A percentile compares a stretch with the other conserved stretches of the same genome.
These are phyloP conservation scores for Hemisphaericaspora subhashii DNA, from an alignment of 1,139 yeast genomes.

Conservation along the genomic window DNA sequence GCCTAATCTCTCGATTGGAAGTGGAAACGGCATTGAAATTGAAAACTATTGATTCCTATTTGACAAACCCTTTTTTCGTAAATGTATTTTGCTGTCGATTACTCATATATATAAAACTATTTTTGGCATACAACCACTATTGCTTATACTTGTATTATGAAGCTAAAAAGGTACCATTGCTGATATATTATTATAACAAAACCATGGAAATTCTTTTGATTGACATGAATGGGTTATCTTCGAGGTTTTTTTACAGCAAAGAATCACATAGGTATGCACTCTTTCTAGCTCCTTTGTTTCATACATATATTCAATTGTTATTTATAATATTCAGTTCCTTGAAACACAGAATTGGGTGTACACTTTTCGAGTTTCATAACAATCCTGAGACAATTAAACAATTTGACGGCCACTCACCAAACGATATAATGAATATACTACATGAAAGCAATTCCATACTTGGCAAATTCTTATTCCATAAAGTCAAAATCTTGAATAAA, in stretches of 20 bases:
- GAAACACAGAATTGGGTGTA: constrained; percentile 9
- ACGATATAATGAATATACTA: not conserved
- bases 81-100: constrained; percentile 5
- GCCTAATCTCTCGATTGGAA: constrained; percentile 12
- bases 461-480: constrained; percentile 2
- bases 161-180: constrained; percentile 17
- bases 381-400: not conserved
- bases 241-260: constrained; percentile 5
- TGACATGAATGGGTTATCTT: constrained; percentile 20
- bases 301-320: constrained; percentile 14
- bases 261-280: constrained; percentile 13
- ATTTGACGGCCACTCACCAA: not conserved
- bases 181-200: constrained; percentile 27
- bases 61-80: constrained; percentile 3
- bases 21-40: constrained; percentile 6
- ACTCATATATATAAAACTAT: constrained; percentile 15
- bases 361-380: constrained; percentile 2
- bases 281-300: constrained; percentile 13
- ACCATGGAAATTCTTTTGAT: constrained; percentile 17
- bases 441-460: not conserved
- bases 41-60: constrained; percentile 8
- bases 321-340: constrained; percentile 6
- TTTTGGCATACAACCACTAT: constrained; percentile 23
- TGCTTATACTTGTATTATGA: constrained; percentile 29
- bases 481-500: not conserved